phyloP scores from a whole-genome alignment of 805 yeast genomes.

The Candida arabinofermentans region DNA sequence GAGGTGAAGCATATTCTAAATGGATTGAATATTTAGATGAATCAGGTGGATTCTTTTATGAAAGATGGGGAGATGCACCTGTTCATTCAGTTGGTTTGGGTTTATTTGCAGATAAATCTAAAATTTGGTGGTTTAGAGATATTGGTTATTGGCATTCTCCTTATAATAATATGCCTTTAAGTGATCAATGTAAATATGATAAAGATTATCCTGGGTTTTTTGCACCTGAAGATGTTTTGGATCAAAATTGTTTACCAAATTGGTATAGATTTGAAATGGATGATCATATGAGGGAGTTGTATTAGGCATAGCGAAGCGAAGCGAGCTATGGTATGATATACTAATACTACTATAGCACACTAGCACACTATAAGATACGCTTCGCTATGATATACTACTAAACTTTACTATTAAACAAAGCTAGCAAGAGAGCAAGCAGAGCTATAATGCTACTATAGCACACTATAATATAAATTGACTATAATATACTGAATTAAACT shows the following conservation, averaged over 20 bases:
- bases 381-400: too few species aligned
- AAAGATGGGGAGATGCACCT: constrained; percentile 56
- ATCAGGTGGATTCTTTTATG: constrained; percentile 80
- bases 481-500: too few species aligned
- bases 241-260: constrained; percentile 65
- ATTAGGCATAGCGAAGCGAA: neutral
- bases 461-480: too few species aligned
- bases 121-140: constrained; percentile 50
- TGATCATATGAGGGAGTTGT: neutral
- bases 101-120: constrained; percentile 40
- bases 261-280: constrained; percentile 48
- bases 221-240: constrained; percentile 32
- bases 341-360: too few species aligned
- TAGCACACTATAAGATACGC: too few species aligned
- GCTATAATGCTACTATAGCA: too few species aligned
- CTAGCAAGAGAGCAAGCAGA: too few species aligned
- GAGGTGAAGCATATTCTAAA: constrained; percentile 58
- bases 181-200: constrained; percentile 15
- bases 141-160: constrained; percentile 48
- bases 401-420: too few species aligned
- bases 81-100: constrained; percentile 47
- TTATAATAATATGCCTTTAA: constrained; percentile 41
- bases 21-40: constrained; percentile 65
- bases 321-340: neutral
- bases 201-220: constrained; percentile 20